Conservation (phyloP, 2,329 filamentous ascomycete species). For the Curvularia hawaiiensis region DNA sequence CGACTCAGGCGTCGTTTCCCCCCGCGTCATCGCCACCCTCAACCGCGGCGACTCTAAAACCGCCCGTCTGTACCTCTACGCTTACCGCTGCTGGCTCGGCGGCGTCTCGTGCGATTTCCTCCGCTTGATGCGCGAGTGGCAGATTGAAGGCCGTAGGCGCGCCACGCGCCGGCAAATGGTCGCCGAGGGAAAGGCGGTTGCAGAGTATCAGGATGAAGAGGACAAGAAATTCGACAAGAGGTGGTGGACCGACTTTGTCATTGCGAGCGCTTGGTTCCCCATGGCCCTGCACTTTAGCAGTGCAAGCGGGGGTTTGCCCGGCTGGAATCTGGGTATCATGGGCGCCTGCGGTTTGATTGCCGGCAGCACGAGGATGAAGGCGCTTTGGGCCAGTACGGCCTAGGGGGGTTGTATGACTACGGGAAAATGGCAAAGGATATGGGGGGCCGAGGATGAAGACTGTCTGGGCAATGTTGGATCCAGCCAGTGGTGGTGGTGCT, state of each 20-base stretch:
- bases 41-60: constrained; percentile 44
- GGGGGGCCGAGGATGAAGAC: too few species aligned
- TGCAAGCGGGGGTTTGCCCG: constrained; percentile 47
- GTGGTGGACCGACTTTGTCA: constrained; percentile 52
- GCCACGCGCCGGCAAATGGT: constrained; percentile 35
- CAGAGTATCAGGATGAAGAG: constrained; percentile 44
- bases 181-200: constrained; percentile 34
- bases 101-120: constrained; percentile 53
- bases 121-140: constrained; percentile 50
- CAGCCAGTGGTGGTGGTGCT: not conserved
- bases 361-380: constrained; percentile 39
- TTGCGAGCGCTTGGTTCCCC: constrained; percentile 52
- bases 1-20: constrained; percentile 48
- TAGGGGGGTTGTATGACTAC: not conserved
- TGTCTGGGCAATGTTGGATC: not conserved
- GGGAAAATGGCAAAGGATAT: not conserved
- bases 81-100: constrained; percentile 52
- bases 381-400: constrained; percentile 32
- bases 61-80: constrained; percentile 47
- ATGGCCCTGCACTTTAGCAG: constrained; percentile 51
- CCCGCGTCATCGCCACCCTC: constrained; percentile 42
- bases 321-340: constrained; percentile 53
- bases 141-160: constrained; percentile 46
- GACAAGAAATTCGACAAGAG: constrained; percentile 45
- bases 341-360: constrained; percentile 50